Base-by-base conservation (phyloP, 495 filamentous ascomycete species). In the Articulospora tetracladia region DNA sequence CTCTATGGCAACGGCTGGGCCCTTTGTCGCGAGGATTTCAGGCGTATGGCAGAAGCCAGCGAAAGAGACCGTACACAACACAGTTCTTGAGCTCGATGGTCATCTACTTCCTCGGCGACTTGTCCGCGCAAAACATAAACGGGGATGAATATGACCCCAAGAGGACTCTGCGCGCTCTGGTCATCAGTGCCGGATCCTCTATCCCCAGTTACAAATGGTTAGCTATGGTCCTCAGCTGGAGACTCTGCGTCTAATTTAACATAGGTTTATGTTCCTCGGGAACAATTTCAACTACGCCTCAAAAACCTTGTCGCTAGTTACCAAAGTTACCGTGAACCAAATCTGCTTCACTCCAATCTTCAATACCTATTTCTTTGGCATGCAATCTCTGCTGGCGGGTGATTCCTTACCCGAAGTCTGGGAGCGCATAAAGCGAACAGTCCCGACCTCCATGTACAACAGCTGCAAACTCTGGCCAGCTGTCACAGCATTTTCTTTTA, bases 311-410 rank as follows among this genome's bases (percentile, higher is more conserved):
- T 91, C 87, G 19, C 75, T 95, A 48, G 74, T 78, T 53, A 84
- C 85, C 11, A 93, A 96, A 70, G 89, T 97, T 49, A 66, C 80
- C 39, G 81, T 97, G 4, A 95, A 93, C 72, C 93, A 97, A 70
- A 69, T 82, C 2, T 76, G 82, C 68, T 97, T 96, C 74, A 90
- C 93, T 11, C 91, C 93, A 0, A 68, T 92, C 27, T 96, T 97
- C 78, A 95, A 93, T 70, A 85, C 79, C 25, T 96, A 94, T 72
- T 97, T 97, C 78, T 97, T 97, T 77, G 86, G 87, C 52, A 80
- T 92, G 76, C 93, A 97, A 69, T 80, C 80, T 17, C 64, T 87
- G 69, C 63, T 83, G 74, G 66, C 83, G 74, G 70, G 83, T 63
- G 86, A 85, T 6, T 76, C 77, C 1, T 62, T 84, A 0, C 70